Conservation (phyloP, 108 stramenopile genomes). For the Fistulifera solaris region DNA sequence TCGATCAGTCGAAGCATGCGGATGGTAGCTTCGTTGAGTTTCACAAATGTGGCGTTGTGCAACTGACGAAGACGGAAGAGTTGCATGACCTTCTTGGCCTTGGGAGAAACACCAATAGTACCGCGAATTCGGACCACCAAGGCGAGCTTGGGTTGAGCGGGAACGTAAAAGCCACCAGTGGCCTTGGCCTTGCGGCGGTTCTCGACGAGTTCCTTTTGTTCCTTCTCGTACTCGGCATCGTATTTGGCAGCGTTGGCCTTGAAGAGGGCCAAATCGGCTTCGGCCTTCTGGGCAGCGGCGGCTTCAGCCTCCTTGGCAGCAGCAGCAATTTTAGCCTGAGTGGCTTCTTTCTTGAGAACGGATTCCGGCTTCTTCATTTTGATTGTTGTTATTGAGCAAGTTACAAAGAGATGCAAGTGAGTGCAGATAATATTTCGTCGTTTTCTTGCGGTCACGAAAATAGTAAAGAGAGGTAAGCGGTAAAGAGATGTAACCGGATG, state of each 20-base stretch:
- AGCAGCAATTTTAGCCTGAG: slow-evolving; percentile 83
- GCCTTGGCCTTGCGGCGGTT: slow-evolving; percentile 96
- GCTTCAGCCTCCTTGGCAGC: slow-evolving; percentile 58
- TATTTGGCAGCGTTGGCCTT: slow-evolving; percentile 88
- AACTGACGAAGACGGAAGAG: slow-evolving; percentile 99
- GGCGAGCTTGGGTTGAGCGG: slow-evolving; percentile 93
- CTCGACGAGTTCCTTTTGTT: slow-evolving; percentile 79
- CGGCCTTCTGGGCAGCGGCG: slow-evolving; percentile 73
- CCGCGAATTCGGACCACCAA: slow-evolving; percentile 97
- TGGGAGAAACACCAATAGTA: slow-evolving; percentile 99
- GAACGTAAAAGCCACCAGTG: slow-evolving; percentile 92
- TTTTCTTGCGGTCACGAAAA: too few relatives aligned
- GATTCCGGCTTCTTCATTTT: slow-evolving; percentile 91
- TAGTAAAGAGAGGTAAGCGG: too few relatives aligned
- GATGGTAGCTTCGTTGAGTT: slow-evolving; percentile 96
- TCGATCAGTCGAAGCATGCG: slow-evolving; percentile 99
- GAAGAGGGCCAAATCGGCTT: slow-evolving; percentile 69
- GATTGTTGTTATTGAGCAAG: not conserved
- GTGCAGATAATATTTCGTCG: too few relatives aligned
- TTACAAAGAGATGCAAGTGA: not conserved
- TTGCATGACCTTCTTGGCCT: slow-evolving; percentile 99
- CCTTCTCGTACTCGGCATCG: slow-evolving; percentile 85
- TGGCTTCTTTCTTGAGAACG: slow-evolving; percentile 95
- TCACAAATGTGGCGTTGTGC: slow-evolving; percentile 98
- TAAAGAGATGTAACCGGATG: too few relatives aligned